Conservation (phyloP, 2,329 filamentous ascomycete genomes). For the Colletotrichum acutatum region DNA sequence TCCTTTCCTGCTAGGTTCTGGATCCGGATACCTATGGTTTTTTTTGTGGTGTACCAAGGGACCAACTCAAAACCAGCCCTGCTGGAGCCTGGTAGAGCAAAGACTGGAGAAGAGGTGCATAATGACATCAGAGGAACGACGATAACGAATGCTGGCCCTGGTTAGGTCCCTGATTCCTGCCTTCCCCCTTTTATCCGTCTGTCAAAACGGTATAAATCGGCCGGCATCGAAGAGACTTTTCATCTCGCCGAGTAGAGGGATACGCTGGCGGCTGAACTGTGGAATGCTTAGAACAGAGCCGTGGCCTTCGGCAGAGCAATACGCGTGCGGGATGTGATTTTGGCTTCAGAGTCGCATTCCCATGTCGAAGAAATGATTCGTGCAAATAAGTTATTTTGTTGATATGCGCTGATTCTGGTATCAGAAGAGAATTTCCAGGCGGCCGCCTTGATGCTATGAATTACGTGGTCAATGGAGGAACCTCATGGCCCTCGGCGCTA, state of each 20-base stretch:
- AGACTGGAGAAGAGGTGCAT: conserved; percentile 7
- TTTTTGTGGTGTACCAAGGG: conserved; percentile 16
- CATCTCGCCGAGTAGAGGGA: neutral
- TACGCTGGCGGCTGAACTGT: neutral
- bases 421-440: neutral
- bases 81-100: neutral
- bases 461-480: neutral
- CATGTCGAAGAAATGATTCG: neutral
- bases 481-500: neutral
- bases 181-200: neutral
- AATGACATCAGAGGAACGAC: conserved; percentile 33
- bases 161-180: neutral
- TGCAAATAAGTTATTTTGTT: neutral
- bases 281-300: neutral
- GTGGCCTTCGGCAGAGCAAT: neutral
- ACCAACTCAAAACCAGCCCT: conserved; percentile 23
- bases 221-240: neutral
- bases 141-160: neutral
- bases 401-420: neutral
- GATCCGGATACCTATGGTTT: neutral
- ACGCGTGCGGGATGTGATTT: neutral
- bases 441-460: too few species aligned
- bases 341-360: neutral
- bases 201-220: neutral
- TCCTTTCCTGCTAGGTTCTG: neutral